phyloP scores from a whole-genome alignment of 176 grass and related monocot genomes.

The Saccharum officinarum region DNA sequence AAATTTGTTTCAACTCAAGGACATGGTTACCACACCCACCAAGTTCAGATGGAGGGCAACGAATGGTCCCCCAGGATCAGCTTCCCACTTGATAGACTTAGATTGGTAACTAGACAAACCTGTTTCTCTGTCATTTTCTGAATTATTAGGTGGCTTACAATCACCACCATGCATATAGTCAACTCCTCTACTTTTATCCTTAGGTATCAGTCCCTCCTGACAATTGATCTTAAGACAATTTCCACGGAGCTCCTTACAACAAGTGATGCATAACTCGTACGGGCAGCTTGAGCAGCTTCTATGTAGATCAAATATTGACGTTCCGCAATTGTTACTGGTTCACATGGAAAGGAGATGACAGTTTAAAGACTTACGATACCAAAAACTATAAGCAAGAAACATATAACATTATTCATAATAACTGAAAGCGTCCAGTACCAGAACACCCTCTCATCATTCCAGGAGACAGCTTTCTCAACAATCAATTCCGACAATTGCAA shows the following conservation, averaged over 20 bases:
- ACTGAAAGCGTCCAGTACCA: conserved; percentile 46
- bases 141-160: neutral
- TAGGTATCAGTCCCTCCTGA: conserved; percentile 25
- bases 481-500: conserved; percentile 36
- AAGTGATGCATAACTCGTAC: conserved; percentile 72
- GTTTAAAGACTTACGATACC: conserved; percentile 6
- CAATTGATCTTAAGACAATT: conserved; percentile 15
- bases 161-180: conserved; percentile 69
- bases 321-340: conserved; percentile 66
- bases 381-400: neutral
- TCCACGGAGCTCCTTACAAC: conserved; percentile 66
- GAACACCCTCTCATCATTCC: conserved; percentile 56
- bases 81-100: conserved; percentile 39
- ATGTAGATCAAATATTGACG: conserved; percentile 77
- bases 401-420: neutral
- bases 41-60: conserved; percentile 58
- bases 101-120: conserved; percentile 22
- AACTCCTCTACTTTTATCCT: conserved; percentile 23
- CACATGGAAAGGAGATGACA: conserved; percentile 19
- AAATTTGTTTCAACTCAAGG: conserved; percentile 53
- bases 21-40: conserved; percentile 54
- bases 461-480: conserved; percentile 42
- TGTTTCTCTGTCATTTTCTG: neutral
- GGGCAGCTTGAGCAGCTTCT: conserved; percentile 61
- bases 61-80: conserved; percentile 35